These are phyloP conservation scores for Ashbya aceris DNA, from an alignment of 1,139 yeast species.

Conservation along the genomic window DNA sequence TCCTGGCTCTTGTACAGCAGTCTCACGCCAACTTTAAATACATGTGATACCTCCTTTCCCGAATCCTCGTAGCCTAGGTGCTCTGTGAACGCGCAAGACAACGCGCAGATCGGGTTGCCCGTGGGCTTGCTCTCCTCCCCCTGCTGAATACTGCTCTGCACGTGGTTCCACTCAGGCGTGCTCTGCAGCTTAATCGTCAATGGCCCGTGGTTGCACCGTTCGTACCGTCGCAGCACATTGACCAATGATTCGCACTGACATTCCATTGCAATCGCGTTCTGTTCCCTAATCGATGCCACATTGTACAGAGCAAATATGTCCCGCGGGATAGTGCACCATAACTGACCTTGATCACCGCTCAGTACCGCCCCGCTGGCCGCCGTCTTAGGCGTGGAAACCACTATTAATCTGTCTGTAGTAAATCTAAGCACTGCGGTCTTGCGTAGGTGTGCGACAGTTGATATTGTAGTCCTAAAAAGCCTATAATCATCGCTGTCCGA, in stretches of 20 bases:
- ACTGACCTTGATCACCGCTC: slow-evolving; percentile 24
- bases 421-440: slow-evolving; percentile 27
- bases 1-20: slow-evolving; percentile 25
- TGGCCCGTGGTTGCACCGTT: slow-evolving; percentile 21
- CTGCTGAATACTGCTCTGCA: slow-evolving; percentile 1
- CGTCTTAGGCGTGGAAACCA: slow-evolving; percentile 26
- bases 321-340: slow-evolving; percentile 29
- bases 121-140: slow-evolving; percentile 7
- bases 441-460: slow-evolving; percentile 27
- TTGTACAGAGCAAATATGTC: slow-evolving; percentile 25
- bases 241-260: slow-evolving; percentile 26
- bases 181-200: slow-evolving; percentile 24
- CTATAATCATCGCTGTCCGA: slow-evolving; percentile 27
- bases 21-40: slow-evolving; percentile 26
- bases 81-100: slow-evolving; percentile 26
- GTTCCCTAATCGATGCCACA: slow-evolving; percentile 22
- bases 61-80: slow-evolving; percentile 8
- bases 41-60: slow-evolving; percentile 23
- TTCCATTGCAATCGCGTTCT: slow-evolving; percentile 27
- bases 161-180: slow-evolving; percentile 22
- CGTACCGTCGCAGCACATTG: slow-evolving; percentile 25
- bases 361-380: slow-evolving; percentile 12
- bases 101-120: slow-evolving; percentile 21
- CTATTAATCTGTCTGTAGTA: slow-evolving; percentile 22
- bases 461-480: slow-evolving; percentile 24